phyloP scores from a whole-genome alignment of 768 basidiomycete species.

The Russula virescens region DNA sequence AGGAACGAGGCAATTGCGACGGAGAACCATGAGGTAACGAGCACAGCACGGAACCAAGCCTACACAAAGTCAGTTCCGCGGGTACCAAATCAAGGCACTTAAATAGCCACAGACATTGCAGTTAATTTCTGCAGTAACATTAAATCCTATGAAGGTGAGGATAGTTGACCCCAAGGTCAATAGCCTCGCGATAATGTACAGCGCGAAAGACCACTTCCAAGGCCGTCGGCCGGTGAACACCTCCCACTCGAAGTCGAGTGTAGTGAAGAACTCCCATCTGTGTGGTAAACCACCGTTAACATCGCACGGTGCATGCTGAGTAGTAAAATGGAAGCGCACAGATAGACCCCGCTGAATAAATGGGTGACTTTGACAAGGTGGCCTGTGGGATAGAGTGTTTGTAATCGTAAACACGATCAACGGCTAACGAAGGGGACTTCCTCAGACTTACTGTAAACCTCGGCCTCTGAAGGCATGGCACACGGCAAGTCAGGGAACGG shows the following conservation, averaged over 20 bases:
- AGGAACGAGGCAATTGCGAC: conserved; percentile 20
- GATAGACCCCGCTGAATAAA: conserved; percentile 16
- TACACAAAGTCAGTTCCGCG: neutral
- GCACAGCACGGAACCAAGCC: conserved; percentile 14
- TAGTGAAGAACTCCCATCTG: conserved; percentile 24
- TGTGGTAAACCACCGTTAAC: neutral
- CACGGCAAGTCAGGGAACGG: neutral
- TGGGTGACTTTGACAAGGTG: conserved; percentile 18
- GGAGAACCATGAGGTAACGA: conserved; percentile 17
- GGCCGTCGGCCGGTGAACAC: conserved; percentile 22
- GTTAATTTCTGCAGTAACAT: conserved; percentile 4
- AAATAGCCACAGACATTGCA: conserved; percentile 16
- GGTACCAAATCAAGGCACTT: neutral
- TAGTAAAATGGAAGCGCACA: conserved; percentile 15
- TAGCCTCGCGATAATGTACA: conserved; percentile 13
- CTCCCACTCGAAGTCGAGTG: conserved; percentile 21
- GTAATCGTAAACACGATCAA: neutral
- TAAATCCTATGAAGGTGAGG: conserved; percentile 20
- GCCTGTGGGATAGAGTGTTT: neutral
- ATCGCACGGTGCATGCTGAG: neutral
- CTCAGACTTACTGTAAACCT: conserved; percentile 9
- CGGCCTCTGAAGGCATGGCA: conserved; percentile 5
- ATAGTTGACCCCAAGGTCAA: conserved; percentile 8
- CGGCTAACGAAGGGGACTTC: neutral
- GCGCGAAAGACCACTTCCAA: conserved; percentile 23